Base-by-base conservation (phyloP, 2,329 filamentous ascomycete species). In the Byssochlamys sp. region DNA sequence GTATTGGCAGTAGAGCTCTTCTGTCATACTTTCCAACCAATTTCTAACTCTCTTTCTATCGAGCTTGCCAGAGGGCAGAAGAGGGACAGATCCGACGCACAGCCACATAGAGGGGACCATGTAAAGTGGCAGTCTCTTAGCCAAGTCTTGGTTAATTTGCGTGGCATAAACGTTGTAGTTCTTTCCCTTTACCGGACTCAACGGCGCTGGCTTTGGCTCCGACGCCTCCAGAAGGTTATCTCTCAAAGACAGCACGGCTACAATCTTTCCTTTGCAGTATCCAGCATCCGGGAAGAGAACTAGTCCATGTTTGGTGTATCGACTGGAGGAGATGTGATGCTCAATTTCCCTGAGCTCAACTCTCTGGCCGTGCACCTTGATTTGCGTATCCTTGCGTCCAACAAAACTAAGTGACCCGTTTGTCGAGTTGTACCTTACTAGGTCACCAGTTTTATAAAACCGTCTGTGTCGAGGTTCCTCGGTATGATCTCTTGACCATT, bases 361-460 rank as follows among this genome's bases (percentile, higher is more conserved):
- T 56, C 85, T 75, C 61, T 83, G 85, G 27, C 88, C 88, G 10
- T 80, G 77, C 28, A 88, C 72, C 70, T 89, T 89, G 56, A 87
- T 81, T 67, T 86, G 85, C n/a, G 80, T 80, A 63, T 88, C 86
- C 62, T 84, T 85, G 53, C 86, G 78, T 14, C 84, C 84, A 45
- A 85, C 58, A 59, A 71, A 74, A 11, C 66, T 69, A n/a, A 74
- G 60, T 2, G 71, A 67, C 27, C 72, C 72, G 45, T 61, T 58
- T 26, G 72, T 67, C 0, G 69, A 69, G 50, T 72, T 74, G 53
- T 73, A 73, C 31, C 71, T 66, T 56, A 71, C 73, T 54, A 75
- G 56, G 59, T 75, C 73, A 6, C 73, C 73, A 10, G 73, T 75
- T 59, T 74, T 73, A 61, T 75, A 75, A 33, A 75, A 69, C 59